These are phyloP conservation scores for Hanseniaspora osmophila DNA, from an alignment of 805 yeast genomes.

Conservation along the genomic window DNA sequence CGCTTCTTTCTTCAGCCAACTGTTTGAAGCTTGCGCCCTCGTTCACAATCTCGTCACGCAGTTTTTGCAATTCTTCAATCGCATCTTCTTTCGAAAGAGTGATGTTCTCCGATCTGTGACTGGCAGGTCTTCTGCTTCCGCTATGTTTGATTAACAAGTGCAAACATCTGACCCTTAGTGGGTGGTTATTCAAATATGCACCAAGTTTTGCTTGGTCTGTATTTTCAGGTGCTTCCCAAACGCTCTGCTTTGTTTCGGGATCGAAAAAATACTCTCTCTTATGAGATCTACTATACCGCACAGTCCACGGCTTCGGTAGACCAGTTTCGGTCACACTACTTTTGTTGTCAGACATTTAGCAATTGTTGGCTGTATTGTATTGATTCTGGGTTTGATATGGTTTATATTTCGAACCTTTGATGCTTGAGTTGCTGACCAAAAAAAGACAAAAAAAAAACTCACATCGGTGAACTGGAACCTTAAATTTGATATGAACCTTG, in stretches of 20 bases:
- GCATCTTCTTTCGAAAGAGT: constrained; percentile 79
- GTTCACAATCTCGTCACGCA: constrained; percentile 41
- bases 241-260: constrained; percentile 52
- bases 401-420: neutral
- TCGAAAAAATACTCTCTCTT: constrained; percentile 75
- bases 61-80: constrained; percentile 41
- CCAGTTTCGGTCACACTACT: constrained; percentile 37
- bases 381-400: neutral
- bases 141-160: constrained; percentile 76
- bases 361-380: neutral
- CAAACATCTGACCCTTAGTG: constrained; percentile 60
- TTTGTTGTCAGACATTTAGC: neutral
- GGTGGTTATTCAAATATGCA: constrained; percentile 40
- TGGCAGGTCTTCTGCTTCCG: constrained; percentile 77
- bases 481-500: no score
- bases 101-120: constrained; percentile 73
- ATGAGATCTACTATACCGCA: constrained; percentile 64
- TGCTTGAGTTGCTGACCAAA: no score
- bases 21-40: constrained; percentile 58
- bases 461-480: no score
- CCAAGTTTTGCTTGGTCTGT: constrained; percentile 49
- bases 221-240: constrained; percentile 87
- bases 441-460: no score
- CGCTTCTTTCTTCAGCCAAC: constrained; percentile 72
- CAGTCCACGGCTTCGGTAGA: constrained; percentile 74